phyloP scores from a whole-genome alignment of 192 early-diverging fungal genomes.

The Coemansia sp. region DNA sequence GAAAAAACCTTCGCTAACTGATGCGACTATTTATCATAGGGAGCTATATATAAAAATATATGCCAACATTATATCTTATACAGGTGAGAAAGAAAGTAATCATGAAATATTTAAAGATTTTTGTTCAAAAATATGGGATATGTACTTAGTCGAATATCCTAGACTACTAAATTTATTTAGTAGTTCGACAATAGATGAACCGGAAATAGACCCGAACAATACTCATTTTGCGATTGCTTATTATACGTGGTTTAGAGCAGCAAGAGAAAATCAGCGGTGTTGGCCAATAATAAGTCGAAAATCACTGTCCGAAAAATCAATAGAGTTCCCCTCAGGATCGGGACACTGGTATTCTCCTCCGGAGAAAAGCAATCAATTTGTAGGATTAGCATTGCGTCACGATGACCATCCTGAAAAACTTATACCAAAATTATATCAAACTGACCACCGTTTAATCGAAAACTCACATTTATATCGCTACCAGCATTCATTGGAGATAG shows the following conservation, averaged over 20 bases:
- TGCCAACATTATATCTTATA: too few species aligned
- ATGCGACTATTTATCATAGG: not conserved
- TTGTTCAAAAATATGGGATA: conserved; percentile 7
- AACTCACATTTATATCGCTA: too few species aligned
- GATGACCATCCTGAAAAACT: conserved; percentile 25
- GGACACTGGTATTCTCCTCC: conserved; percentile 25
- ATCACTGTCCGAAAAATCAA: conserved; percentile 7
- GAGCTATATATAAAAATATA: conserved; percentile 15
- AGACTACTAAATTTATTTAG: conserved; percentile 15
- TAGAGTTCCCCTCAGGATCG: conserved; percentile 22
- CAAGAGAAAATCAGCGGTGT: too few species aligned
- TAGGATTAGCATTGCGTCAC: conserved; percentile 18
- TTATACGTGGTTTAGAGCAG: too few species aligned
- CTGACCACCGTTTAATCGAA: conserved; percentile 16
- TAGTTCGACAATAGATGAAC: not conserved
- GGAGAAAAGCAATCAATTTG: conserved; percentile 8
- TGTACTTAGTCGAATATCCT: conserved; percentile 1
- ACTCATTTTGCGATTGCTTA: too few species aligned
- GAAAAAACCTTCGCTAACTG: too few species aligned
- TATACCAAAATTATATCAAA: conserved; percentile 22
- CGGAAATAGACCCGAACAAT: too few species aligned
- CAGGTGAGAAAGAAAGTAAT: not conserved
- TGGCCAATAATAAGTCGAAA: not conserved
- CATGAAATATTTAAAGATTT: conserved; percentile 13
- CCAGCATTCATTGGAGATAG: too few species aligned